phyloP scores from a whole-genome alignment of 2,329 filamentous ascomycete species.

The Colletotrichum somersetense region DNA sequence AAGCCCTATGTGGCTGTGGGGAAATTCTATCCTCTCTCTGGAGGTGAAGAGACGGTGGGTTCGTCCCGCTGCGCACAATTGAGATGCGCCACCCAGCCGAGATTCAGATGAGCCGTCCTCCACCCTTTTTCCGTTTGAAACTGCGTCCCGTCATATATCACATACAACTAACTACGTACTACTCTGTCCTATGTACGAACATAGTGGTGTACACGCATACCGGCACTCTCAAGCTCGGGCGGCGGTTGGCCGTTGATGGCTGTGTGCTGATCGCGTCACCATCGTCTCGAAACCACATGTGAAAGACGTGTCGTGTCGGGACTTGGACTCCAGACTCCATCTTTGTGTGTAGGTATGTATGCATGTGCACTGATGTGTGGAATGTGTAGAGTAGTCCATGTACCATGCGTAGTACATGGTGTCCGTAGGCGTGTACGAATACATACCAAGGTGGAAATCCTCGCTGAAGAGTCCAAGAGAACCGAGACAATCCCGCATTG shows the following conservation, averaged over 20 bases:
- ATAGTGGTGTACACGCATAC: background rate
- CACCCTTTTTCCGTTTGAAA: no score
- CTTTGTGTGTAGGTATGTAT: background rate
- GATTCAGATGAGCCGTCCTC: constrained; percentile 4
- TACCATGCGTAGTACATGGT: no score
- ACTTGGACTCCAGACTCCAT: background rate
- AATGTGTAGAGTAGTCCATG: background rate
- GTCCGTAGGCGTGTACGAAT: no score
- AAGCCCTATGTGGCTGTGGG: background rate
- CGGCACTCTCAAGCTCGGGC: background rate
- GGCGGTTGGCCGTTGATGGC: background rate
- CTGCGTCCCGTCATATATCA: no score
- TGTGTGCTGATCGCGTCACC: background rate
- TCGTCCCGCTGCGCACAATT: constrained; percentile 25
- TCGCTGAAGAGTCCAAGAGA: background rate
- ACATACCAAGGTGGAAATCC: background rate
- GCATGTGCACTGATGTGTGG: background rate
- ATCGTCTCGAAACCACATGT: constrained; percentile 7
- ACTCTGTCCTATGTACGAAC: no score
- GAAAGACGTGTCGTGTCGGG: background rate
- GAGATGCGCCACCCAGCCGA: constrained; percentile 19
- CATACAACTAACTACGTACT: no score
- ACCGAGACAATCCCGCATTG: background rate
- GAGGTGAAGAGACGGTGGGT: no score
- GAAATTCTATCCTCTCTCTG: no score